phyloP scores from a whole-genome alignment of 805 yeast species.

The Komagataella phaffii region DNA sequence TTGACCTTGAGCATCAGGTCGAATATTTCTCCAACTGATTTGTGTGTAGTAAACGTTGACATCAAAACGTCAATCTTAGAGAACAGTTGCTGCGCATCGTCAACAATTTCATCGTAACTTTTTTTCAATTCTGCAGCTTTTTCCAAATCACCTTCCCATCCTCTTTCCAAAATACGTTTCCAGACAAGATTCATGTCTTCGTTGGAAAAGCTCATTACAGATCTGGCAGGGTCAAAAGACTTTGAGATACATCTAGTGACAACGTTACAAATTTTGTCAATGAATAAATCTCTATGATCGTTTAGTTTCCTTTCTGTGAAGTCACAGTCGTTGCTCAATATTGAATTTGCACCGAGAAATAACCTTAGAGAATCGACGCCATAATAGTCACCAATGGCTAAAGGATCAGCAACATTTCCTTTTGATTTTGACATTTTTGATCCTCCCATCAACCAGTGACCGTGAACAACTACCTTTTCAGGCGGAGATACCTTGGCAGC shows the following conservation, averaged over 20 bases:
- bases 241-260: slow-evolving; percentile 61
- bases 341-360: slow-evolving; percentile 64
- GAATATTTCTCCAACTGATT: slow-evolving; percentile 50
- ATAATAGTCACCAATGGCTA: slow-evolving; percentile 43
- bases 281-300: slow-evolving; percentile 45
- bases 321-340: slow-evolving; percentile 66
- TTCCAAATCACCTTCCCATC: neutral
- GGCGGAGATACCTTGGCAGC: slow-evolving; percentile 73
- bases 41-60: slow-evolving; percentile 33
- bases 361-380: slow-evolving; percentile 68
- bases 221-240: slow-evolving; percentile 43
- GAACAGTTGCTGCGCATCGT: slow-evolving; percentile 12
- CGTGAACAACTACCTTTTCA: slow-evolving; percentile 68
- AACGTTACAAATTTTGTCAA: slow-evolving; percentile 76
- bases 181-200: slow-evolving; percentile 7
- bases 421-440: slow-evolving; percentile 86
- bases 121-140: slow-evolving; percentile 5
- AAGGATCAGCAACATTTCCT: slow-evolving; percentile 92
- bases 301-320: slow-evolving; percentile 48
- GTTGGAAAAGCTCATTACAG: slow-evolving; percentile 19
- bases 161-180: slow-evolving; percentile 1
- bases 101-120: slow-evolving; percentile 6
- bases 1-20: slow-evolving; percentile 45
- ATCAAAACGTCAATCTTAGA: slow-evolving; percentile 27
- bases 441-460: slow-evolving; percentile 89